Percentiles rank a stretch among this genome's conserved stretches.
These are phyloP conservation scores for Vaccinium macrocarpon DNA, from an alignment of 148 eudicot genomes.

Conservation along the genomic window DNA sequence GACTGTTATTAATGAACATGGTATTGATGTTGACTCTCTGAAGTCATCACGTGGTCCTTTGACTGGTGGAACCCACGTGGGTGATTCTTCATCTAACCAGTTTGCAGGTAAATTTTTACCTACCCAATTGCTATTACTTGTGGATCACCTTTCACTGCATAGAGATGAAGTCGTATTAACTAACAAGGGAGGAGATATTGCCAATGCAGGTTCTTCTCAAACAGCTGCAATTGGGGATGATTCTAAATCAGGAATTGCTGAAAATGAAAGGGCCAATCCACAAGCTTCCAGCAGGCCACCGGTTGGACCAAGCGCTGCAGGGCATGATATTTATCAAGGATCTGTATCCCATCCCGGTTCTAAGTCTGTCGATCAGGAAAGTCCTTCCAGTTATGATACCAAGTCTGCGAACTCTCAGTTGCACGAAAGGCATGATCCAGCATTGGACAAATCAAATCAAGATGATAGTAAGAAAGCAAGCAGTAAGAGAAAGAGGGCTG, in stretches of 20 bases:
- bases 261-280: constrained; percentile 47
- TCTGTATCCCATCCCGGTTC: constrained; percentile 53
- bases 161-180: constrained; percentile 7
- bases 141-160: not conserved
- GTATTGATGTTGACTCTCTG: constrained; percentile 76
- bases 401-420: constrained; percentile 57
- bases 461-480: constrained; percentile 45
- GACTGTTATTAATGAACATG: constrained; percentile 87
- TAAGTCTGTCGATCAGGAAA: constrained; percentile 61
- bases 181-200: constrained; percentile 15
- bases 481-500: constrained; percentile 60
- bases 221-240: constrained; percentile 41
- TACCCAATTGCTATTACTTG: not conserved
- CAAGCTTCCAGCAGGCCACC: constrained; percentile 49
- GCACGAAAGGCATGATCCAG: constrained; percentile 59
- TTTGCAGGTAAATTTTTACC: constrained; percentile 48
- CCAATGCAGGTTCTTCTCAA: constrained; percentile 60
- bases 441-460: constrained; percentile 58
- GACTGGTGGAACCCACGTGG: constrained; percentile 54
- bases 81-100: constrained; percentile 64
- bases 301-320: constrained; percentile 50
- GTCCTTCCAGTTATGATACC: constrained; percentile 73
- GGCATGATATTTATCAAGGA: constrained; percentile 64
- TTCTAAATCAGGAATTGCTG: constrained; percentile 42
- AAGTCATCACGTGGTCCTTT: constrained; percentile 66